These are phyloP conservation scores for Leccinum pellstonianum DNA, from an alignment of 768 basidiomycete species.

Conservation along the genomic window DNA sequence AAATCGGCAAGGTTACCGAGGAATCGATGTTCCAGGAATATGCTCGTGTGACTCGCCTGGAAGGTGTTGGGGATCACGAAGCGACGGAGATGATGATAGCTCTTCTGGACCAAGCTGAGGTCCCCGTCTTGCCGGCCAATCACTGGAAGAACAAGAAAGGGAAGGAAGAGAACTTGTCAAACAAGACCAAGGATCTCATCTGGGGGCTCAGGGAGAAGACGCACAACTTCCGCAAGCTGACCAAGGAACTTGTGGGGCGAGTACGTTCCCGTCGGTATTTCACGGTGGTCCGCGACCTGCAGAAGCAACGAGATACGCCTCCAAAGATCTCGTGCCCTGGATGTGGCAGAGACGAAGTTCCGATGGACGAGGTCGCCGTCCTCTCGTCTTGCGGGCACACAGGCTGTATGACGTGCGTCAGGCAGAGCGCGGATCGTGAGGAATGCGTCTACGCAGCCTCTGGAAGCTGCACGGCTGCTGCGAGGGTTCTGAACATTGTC, in stretches of 20 bases:
- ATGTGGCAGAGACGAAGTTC: constrained; percentile 56
- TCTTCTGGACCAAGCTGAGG: constrained; percentile 62
- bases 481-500: constrained; percentile 80
- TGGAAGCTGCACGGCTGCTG: constrained; percentile 75
- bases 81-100: constrained; percentile 59
- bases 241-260: constrained; percentile 87
- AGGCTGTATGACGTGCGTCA: constrained; percentile 77
- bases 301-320: constrained; percentile 65
- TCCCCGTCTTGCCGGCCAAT: constrained; percentile 34
- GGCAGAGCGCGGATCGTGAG: constrained; percentile 67
- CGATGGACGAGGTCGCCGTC: constrained; percentile 71
- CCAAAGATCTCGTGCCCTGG: constrained; percentile 59
- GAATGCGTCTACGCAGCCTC: constrained; percentile 75
- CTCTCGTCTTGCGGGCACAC: constrained; percentile 92
- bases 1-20: constrained; percentile 56
- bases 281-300: constrained; percentile 84
- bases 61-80: constrained; percentile 71
- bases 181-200: constrained; percentile 56
- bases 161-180: constrained; percentile 55
- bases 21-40: constrained; percentile 83
- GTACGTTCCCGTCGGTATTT: constrained; percentile 91
- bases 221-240: constrained; percentile 78
- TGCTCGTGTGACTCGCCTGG: constrained; percentile 63
- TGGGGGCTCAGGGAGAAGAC: constrained; percentile 88
- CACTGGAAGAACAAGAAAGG: constrained; percentile 47